phyloP scores from a whole-genome alignment of 805 yeast species.

The Tetrapisispora iriomotensis region DNA sequence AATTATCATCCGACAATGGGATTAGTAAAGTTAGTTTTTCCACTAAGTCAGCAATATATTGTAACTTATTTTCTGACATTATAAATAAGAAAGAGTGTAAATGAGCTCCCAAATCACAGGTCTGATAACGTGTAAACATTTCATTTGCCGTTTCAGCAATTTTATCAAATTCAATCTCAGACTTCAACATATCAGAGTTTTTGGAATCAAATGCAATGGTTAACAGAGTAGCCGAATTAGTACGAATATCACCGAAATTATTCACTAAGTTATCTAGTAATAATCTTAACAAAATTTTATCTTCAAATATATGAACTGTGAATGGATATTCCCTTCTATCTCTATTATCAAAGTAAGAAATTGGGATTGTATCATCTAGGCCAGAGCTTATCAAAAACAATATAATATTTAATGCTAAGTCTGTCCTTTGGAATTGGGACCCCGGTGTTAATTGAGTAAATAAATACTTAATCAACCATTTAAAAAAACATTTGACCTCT shows the following conservation, averaged over 20 bases:
- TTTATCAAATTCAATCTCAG: slow-evolving; percentile 6
- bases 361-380: slow-evolving; percentile 38
- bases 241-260: slow-evolving; percentile 71
- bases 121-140: slow-evolving; percentile 41
- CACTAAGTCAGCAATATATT: slow-evolving; percentile 29
- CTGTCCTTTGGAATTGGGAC: slow-evolving; percentile 43
- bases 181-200: background rate
- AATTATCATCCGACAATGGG: slow-evolving; percentile 28
- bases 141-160: slow-evolving; percentile 23
- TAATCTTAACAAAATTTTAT: slow-evolving; percentile 33
- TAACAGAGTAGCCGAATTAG: slow-evolving; percentile 37
- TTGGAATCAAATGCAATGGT: slow-evolving; percentile 26
- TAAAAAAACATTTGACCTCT: slow-evolving; percentile 32
- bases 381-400: slow-evolving; percentile 43
- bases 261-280: slow-evolving; percentile 55
- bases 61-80: slow-evolving; percentile 24
- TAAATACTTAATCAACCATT: slow-evolving; percentile 31
- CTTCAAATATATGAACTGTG: slow-evolving; percentile 34
- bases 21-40: slow-evolving; percentile 29
- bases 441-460: slow-evolving; percentile 42
- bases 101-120: slow-evolving; percentile 73
- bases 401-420: slow-evolving; percentile 41
- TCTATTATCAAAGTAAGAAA: slow-evolving; percentile 31
- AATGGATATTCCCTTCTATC: slow-evolving; percentile 43
- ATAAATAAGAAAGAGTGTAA: slow-evolving; percentile 43